Evolutionary conservation across 768 basidiomycete species (phyloP).

Genomic region (Boletellus ananas): DNA sequence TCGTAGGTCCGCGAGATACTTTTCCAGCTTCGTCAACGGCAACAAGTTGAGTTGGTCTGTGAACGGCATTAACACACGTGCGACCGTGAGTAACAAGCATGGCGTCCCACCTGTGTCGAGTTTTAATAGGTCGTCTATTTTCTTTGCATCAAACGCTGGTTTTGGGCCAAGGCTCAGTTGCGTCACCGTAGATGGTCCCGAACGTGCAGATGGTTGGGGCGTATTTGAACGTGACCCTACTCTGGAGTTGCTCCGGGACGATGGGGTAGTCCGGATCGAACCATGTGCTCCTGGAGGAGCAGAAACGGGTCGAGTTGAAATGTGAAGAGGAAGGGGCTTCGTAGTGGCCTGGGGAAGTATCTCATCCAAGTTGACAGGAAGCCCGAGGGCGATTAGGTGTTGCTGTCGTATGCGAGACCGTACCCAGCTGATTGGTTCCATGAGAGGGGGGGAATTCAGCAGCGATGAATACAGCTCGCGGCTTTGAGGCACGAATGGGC

Average conservation of each 20-base stretch:
- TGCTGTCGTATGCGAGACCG: constrained; percentile 87
- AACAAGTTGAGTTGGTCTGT: constrained; percentile 71
- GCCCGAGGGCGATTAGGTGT: constrained; percentile 86
- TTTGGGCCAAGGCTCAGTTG: constrained; percentile 65
- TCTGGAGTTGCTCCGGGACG: constrained; percentile 45
- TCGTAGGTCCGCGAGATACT: constrained; percentile 63
- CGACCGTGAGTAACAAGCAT: not conserved
- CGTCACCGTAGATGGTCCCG: constrained; percentile 27
- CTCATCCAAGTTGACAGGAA: constrained; percentile 95
- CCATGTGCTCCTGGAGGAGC: constrained; percentile 64
- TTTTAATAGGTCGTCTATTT: constrained; percentile 62
- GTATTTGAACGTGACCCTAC: constrained; percentile 46
- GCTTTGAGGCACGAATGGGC: constrained; percentile 39
- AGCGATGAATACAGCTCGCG: constrained; percentile 75
- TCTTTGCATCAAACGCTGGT: constrained; percentile 67
- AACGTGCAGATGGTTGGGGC: constrained; percentile 40
- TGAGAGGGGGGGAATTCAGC: constrained; percentile 66
- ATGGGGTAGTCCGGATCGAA: constrained; percentile 24
- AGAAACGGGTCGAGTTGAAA: constrained; percentile 78
- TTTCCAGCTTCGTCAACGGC: constrained; percentile 63
- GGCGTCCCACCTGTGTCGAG: constrained; percentile 59
- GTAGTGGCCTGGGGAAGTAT: constrained; percentile 66
- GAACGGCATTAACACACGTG: constrained; percentile 2
- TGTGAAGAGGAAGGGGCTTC: constrained; percentile 73
- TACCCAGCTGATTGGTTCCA: constrained; percentile 90